Base-by-base conservation (phyloP, 805 yeast species). In the Candida parachauliodes region DNA sequence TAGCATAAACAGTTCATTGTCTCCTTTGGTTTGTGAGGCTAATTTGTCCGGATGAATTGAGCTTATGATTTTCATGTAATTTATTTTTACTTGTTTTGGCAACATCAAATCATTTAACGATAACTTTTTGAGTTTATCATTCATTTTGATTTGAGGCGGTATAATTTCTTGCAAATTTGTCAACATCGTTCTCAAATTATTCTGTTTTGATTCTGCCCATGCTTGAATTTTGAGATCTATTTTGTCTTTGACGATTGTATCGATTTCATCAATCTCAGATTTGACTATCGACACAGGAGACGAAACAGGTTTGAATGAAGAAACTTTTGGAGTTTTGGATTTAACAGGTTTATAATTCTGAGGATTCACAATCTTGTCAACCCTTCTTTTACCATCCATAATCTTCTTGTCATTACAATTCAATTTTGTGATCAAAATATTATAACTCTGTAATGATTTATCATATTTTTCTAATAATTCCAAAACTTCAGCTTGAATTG, bases 41-140 rank as follows among this genome's bases (percentile, higher is more conserved):
- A 89, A 65, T 57, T 93, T 93, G 59, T 93, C 99, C 0, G 93
- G 93, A 51, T 83, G 93, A 5, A 86, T 82, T 39, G 76, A 69
- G 35, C 87, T 76, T 32, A 82, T 86, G 1, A 87, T 91, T 51
- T 81, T 83, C 87, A 83, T 77, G 58, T 93, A 93, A 14, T 70
- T 69, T 25, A 91, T 66, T 57, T 91, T 91, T 26, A 88, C 97
- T 56, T 85, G 88, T 50, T 88, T 89, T 14, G 95, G 91, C 45
- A 89, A 66, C 42, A 93, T 93, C 42, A 93, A 65, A 40, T 91
- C 97, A 28, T 46, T 38, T 4, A 28, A 15, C 10, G 45, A 30
- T 27, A 44, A 37, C 7, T 21, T 32, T 19, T 42, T 34, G n/a
- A 44, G 27, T 19, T 40, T 24, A 6, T 33, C 40, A 3, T 81